Base-by-base conservation (phyloP, 164 flowering plant species). In the Warburgia ugandensis region DNA sequence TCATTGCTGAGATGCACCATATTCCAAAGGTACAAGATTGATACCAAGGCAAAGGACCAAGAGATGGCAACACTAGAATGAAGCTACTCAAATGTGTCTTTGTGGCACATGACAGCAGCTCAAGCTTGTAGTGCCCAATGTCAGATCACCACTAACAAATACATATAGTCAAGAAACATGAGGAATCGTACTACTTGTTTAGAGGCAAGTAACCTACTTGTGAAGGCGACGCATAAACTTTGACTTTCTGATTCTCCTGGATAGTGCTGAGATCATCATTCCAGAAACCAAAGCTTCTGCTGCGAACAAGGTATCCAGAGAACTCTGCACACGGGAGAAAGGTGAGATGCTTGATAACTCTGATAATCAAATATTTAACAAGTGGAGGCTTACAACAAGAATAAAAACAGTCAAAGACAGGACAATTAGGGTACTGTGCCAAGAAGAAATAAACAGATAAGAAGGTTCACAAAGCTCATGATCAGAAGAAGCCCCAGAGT, bases 281-380 rank as follows among this genome's bases (percentile, higher is more conserved):
- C 78, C 83, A 65, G 55, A 69, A 26, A 82, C n/a, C 56, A 77
- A 68, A 37, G 84, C 91, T 62, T 46, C 80, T 36, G 63, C 60
- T 55, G 84, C 89, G 65, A 92, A 63, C 37, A 80, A 28, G 42
- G 76, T 75, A 68, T 92, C 99, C 50, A 70, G 40, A 28, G 96
- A 81, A 60, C 91, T 73, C 96, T 92, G 69, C 8, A 60, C 46
- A 61, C 25, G 43, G 32, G 11, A 56, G 8, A 45, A 41, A 50
- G 21, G 3, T 6, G 17, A 19, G n/a, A n/a, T n/a, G n/a, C n/a
- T n/a, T n/a, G n/a, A n/a, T n/a, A n/a, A n/a, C n/a, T n/a, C n/a
- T n/a, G n/a, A n/a, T n/a, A n/a, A n/a, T n/a, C n/a, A n/a, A n/a
- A n/a, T n/a, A n/a, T n/a, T n/a, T n/a, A n/a, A n/a, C n/a, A n/a